A percentile compares a stretch with the other conserved stretches of the same genome.
These are phyloP conservation scores for Strobilomyces dryophilus DNA, from an alignment of 768 basidiomycete genomes.

Conservation along the genomic window DNA sequence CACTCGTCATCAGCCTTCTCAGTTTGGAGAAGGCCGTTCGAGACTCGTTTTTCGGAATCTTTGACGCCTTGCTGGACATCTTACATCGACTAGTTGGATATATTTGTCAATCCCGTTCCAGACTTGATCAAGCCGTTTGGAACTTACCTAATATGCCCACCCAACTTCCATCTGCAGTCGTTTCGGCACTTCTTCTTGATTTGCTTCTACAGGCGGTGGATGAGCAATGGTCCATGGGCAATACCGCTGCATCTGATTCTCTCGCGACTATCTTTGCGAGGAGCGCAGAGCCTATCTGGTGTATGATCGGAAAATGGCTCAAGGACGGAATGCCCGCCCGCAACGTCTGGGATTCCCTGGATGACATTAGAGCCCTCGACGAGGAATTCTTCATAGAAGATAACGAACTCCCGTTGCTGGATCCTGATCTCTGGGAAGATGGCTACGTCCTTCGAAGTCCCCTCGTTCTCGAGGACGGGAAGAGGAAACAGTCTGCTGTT, in stretches of 20 bases:
- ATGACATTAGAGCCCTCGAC: constrained; percentile 36
- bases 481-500: constrained; percentile 30
- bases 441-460: constrained; percentile 58
- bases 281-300: constrained; percentile 70
- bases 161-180: constrained; percentile 44
- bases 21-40: constrained; percentile 55
- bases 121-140: constrained; percentile 34
- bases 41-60: constrained; percentile 54
- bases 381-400: constrained; percentile 82
- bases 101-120: constrained; percentile 28
- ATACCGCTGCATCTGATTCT: constrained; percentile 47
- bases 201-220: constrained; percentile 54
- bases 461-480: constrained; percentile 23
- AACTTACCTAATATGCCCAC: constrained; percentile 38
- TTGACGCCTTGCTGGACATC: constrained; percentile 52
- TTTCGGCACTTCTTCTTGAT: constrained; percentile 60
- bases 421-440: constrained; percentile 78
- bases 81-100: constrained; percentile 34
- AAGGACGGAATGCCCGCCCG: constrained; percentile 62
- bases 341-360: constrained; percentile 27
- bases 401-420: constrained; percentile 57
- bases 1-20: constrained; percentile 58
- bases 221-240: constrained; percentile 55
- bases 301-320: constrained; percentile 68
- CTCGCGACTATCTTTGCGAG: constrained; percentile 60